Percentiles rank a stretch among this genome's conserved stretches.
phyloP scores from a whole-genome alignment of 2,329 filamentous ascomycete species.

The Talaromyces sp. region DNA sequence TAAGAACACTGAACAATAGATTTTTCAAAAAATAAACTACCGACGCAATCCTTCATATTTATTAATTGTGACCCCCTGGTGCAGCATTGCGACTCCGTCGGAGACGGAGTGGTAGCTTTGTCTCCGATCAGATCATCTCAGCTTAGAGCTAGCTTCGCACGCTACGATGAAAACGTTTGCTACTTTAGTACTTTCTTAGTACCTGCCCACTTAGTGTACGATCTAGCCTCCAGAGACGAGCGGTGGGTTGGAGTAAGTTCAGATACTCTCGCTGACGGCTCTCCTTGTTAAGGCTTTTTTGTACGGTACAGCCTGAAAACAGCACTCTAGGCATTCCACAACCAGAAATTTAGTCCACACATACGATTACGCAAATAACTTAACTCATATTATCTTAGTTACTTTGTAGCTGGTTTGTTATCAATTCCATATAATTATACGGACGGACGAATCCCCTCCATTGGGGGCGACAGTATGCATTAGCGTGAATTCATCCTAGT shows the following conservation, averaged over 20 bases:
- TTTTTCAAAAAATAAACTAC: neutral
- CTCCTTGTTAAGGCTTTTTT: neutral
- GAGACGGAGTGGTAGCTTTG: constrained; percentile 15
- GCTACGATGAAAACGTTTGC: neutral
- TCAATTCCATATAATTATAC: neutral
- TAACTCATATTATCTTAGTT: neutral
- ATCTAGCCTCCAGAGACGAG: no score
- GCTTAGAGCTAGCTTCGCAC: neutral
- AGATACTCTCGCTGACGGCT: neutral
- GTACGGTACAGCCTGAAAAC: neutral
- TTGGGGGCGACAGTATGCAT: constrained; percentile 1
- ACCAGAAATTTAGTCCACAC: neutral
- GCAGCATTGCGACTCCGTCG: constrained; percentile 13
- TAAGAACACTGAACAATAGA: neutral
- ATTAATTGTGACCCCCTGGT: neutral
- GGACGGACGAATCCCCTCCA: neutral
- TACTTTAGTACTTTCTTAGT: neutral
- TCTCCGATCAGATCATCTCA: constrained; percentile 9
- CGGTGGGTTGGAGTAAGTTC: neutral
- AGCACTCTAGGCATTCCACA: neutral
- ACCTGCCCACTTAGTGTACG: neutral
- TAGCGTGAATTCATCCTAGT: neutral
- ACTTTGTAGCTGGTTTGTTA: no score
- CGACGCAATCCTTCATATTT: neutral
- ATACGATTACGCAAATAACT: neutral